Evolutionary conservation across 2,329 filamentous ascomycete genomes (phyloP).

Genomic region (Epichloe brachyelytri): DNA sequence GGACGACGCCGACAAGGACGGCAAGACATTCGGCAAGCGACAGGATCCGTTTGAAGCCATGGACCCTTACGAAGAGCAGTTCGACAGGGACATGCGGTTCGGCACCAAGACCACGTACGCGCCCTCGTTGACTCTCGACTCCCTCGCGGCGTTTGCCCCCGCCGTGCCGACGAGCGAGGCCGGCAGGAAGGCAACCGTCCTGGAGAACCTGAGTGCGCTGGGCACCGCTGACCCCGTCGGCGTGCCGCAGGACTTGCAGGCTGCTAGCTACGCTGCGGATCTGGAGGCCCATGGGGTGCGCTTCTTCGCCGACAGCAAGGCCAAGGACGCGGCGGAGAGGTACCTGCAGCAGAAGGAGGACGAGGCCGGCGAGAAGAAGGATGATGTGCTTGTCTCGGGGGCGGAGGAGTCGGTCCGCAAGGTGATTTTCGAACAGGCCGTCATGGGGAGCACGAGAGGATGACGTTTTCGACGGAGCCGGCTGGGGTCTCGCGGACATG

Average conservation of each 20-base stretch:
- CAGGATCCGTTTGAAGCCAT: constrained; percentile 14
- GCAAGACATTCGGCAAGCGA: constrained; percentile 10
- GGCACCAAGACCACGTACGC: constrained; percentile 18
- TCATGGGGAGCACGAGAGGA: constrained; percentile 24
- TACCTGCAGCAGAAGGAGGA: constrained; percentile 14
- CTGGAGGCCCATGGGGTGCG: constrained; percentile 15
- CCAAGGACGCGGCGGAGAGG: constrained; percentile 18
- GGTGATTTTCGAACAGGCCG: constrained; percentile 19
- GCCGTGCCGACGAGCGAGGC: constrained; percentile 14
- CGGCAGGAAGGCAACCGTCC: constrained; percentile 19
- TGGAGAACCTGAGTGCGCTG: constrained; percentile 24
- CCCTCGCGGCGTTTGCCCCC: constrained; percentile 19
- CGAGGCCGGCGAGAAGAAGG: not conserved
- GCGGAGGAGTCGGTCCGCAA: constrained; percentile 21
- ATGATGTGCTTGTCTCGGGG: constrained; percentile 15
- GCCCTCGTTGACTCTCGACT: constrained; percentile 21
- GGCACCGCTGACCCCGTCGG: constrained; percentile 23
- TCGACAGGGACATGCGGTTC: constrained; percentile 23
- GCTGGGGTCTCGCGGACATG: constrained; percentile 21
- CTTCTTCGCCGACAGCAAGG: constrained; percentile 20
- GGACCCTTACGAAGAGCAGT: constrained; percentile 22
- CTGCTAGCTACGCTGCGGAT: constrained; percentile 19
- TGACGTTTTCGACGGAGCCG: constrained; percentile 20
- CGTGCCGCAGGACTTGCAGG: constrained; percentile 16
- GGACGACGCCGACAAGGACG: constrained; percentile 12